Evolutionary conservation across 805 yeast genomes (phyloP), one percentile per base, ranked within the genome.

Genomic region (Suhomyces prunicola): DNA sequence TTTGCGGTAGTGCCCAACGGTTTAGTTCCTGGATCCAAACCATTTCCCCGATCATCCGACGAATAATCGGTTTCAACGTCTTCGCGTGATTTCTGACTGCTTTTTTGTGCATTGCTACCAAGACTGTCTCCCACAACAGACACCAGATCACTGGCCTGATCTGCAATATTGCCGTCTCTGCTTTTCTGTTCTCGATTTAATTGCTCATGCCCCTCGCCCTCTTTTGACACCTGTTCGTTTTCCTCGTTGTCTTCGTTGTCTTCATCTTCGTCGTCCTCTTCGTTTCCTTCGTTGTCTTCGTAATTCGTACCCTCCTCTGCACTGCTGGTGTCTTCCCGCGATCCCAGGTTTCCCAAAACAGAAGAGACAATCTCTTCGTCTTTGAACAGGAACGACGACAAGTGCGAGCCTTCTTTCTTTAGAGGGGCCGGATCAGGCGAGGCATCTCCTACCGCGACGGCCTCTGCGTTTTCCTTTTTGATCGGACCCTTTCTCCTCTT

Each of bases 171-270:
- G 23, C 17, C 50, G n/a, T 17, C 46, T 27, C 22, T 36, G 24
- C 17, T n/a, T 33, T 29, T 29, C 33, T 33, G 36, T 5, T 33
- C 36, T 33, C 7, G 13, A 39, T 19, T 19, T 39, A 39, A 39
- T 39, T 39, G 42, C 24, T 39, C 19, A 10, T 49, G 31, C 46
- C 46, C 41, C 23, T 57, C 57, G 15, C 50, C 56, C 6, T 57
- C 59, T 24, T 62, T 62, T n/a, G 59, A 52, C 10, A 57, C 58
- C 9, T 52, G 41, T 50, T 51, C 44, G 41, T 48, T 50, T 56
- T 57, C 49, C 48, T 56, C 47, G 42, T 53, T 50, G 49, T 55
- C 47, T 13, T 29, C 39, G 2, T 27, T 17, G 12, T 45, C 47
- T 55, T 41, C 59, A 53, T 27, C 10, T 7, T 26, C 27, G 2